Evolutionary conservation across 108 stramenopile genomes (phyloP).

Genomic region (Nannochloropsis salina): DNA sequence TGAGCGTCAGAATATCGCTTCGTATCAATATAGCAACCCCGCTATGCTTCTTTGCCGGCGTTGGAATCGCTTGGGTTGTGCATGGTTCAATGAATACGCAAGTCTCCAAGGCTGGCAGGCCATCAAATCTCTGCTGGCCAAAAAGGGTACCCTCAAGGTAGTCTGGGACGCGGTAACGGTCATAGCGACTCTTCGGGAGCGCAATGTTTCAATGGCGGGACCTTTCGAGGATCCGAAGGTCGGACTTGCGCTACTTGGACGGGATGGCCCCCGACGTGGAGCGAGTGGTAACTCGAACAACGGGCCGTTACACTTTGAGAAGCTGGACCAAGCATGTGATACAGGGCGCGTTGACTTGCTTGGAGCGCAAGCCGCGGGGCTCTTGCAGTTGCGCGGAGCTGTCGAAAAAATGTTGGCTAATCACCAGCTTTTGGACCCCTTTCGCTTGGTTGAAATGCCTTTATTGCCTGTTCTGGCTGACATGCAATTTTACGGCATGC

Average conservation of each 20-base stretch:
- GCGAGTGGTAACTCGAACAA: background rate
- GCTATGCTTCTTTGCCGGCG: background rate
- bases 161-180: background rate
- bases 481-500: background rate
- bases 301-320: background rate
- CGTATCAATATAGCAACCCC: constrained; percentile 19
- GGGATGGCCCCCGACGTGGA: background rate
- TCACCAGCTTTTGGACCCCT: background rate
- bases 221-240: background rate
- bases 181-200: background rate
- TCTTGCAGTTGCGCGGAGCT: background rate
- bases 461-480: background rate
- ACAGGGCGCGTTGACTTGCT: background rate
- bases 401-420: background rate
- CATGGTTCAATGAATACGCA: constrained; percentile 3
- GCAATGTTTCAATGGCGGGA: constrained; percentile 19
- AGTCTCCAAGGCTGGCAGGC: background rate
- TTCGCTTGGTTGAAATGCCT: background rate
- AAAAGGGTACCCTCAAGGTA: background rate
- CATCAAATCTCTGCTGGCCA: background rate
- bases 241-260: background rate
- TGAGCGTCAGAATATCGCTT: background rate
- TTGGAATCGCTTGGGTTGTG: background rate
- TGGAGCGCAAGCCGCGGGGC: background rate
- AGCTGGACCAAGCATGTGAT: background rate